Conservation (phyloP, 345 rosid genomes). For the Eucalyptus urophylla region DNA sequence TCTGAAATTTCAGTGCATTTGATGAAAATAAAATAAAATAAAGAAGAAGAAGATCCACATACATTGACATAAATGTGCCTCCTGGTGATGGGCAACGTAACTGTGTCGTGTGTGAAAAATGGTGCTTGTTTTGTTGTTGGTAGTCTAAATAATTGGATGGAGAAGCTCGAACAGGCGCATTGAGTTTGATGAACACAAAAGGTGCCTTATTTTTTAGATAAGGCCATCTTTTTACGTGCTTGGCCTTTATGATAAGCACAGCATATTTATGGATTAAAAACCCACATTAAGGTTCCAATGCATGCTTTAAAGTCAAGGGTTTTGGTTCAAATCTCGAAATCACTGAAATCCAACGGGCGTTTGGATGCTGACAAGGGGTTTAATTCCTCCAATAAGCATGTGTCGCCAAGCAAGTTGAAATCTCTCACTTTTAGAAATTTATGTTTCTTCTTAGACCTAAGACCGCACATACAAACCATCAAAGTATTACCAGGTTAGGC, state of each 20-base stretch:
- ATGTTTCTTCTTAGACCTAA: not conserved
- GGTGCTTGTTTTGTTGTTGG: not conserved
- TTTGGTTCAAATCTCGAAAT: constrained; percentile 19
- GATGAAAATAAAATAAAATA: not conserved
- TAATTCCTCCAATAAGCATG: not conserved
- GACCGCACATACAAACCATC: not conserved
- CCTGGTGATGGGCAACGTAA: not conserved
- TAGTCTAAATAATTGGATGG: not conserved
- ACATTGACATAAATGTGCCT: not conserved
- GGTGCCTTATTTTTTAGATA: not conserved
- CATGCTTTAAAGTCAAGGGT: constrained; percentile 9
- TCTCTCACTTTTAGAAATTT: not conserved
- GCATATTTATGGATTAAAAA: not conserved
- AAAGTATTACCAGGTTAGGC: not conserved
- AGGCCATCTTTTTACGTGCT: not conserved
- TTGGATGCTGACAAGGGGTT: not conserved
- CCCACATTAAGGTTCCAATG: not conserved
- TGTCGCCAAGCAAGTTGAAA: not conserved
- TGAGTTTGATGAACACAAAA: constrained; percentile 8
- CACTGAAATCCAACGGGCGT: not conserved
- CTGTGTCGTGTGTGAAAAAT: not conserved
- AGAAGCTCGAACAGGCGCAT: not conserved
- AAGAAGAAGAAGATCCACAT: not conserved
- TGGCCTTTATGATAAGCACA: constrained; percentile 2
- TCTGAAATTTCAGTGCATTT: not conserved